These are phyloP conservation scores for Cenchrus fungigraminus DNA, from an alignment of 176 grass and related monocot genomes.

Conservation along the genomic window DNA sequence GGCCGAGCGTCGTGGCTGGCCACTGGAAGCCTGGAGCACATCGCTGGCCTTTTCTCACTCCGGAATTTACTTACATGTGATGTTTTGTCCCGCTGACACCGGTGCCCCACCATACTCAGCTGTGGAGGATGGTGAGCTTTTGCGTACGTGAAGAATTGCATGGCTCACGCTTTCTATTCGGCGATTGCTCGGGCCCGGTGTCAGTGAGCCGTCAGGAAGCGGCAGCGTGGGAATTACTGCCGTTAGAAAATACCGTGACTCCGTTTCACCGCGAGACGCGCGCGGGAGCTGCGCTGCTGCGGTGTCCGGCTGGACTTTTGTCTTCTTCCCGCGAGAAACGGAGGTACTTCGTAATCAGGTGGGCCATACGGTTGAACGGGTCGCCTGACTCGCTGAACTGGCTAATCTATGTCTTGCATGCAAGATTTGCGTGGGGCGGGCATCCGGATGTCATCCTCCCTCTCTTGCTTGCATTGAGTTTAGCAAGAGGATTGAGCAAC, in stretches of 20 bases:
- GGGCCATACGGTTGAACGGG: constrained; percentile 16
- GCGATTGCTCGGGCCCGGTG: neutral
- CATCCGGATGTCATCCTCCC: neutral
- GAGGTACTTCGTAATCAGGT: neutral
- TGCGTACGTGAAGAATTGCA: neutral
- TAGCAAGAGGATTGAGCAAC: constrained; percentile 1
- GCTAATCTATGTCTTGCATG: constrained; percentile 10
- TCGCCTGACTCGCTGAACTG: neutral
- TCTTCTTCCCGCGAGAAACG: constrained; percentile 17
- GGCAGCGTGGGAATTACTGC: neutral
- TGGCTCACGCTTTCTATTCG: neutral
- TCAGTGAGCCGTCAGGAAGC: neutral
- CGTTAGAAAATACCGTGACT: neutral
- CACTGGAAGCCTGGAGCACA: constrained; percentile 18
- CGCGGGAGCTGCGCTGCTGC: neutral
- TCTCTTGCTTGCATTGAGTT: neutral
- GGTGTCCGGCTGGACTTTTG: constrained; percentile 15
- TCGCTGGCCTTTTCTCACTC: neutral
- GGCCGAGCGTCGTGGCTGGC: constrained; percentile 28
- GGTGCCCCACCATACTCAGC: neutral
- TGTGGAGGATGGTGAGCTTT: fast-evolving
- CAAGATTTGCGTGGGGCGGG: neutral
- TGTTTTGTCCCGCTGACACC: neutral
- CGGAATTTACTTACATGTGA: fast-evolving
- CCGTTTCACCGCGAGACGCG: neutral